Conservation (phyloP, 2,329 filamentous ascomycete species). For the Lasiodiplodia citricola region DNA sequence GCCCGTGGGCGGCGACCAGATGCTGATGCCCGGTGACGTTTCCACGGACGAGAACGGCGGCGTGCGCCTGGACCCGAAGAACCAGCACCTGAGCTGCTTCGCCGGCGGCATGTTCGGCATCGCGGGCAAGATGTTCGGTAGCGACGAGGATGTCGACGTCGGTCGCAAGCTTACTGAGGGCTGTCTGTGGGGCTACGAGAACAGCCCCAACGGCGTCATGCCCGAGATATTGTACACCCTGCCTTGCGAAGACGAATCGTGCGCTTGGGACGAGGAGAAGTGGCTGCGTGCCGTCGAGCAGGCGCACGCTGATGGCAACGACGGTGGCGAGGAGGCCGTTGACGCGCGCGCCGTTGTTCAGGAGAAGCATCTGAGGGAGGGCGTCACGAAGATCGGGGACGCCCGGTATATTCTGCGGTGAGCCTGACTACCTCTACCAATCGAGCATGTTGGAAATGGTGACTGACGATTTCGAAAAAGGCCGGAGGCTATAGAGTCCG, state of each 20-base stretch:
- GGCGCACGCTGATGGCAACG: neutral
- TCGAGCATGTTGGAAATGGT: no score
- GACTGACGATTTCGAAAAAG: neutral
- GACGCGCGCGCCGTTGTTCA: neutral
- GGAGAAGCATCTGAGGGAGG: neutral
- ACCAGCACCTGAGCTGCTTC: conserved; percentile 61
- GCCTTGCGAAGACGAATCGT: conserved; percentile 52
- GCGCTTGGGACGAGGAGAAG: conserved; percentile 59
- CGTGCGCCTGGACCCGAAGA: conserved; percentile 9
- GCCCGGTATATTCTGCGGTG: neutral
- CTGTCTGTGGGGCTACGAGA: conserved; percentile 67
- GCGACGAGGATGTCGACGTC: conserved; percentile 59
- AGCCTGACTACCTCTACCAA: neutral
- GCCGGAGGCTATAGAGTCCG: conserved; percentile 64
- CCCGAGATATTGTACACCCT: conserved; percentile 62
- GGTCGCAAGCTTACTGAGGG: conserved; percentile 63
- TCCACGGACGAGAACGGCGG: conserved; percentile 22
- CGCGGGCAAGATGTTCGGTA: conserved; percentile 61
- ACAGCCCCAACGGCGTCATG: conserved; percentile 64
- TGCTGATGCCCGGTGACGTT: conserved; percentile 43
- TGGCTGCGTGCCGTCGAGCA: conserved; percentile 51
- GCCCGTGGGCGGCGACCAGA: conserved; percentile 41
- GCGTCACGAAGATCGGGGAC: neutral
- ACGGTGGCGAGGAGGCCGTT: neutral
- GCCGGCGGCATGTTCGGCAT: conserved; percentile 67